Conservation (phyloP, 768 basidiomycete genomes). For the Tricholoma terreum region DNA sequence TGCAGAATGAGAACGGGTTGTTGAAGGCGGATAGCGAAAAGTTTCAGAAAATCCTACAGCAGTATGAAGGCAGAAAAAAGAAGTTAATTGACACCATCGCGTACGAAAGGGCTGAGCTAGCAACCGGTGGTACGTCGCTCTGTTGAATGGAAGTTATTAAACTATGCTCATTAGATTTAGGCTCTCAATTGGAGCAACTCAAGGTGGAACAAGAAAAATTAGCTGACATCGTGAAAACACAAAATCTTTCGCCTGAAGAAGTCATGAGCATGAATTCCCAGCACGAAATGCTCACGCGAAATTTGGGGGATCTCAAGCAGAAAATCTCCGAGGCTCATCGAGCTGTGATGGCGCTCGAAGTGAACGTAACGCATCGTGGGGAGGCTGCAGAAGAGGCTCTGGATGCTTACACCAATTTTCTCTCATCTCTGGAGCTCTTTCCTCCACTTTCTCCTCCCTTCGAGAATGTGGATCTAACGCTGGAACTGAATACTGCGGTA, state of each 20-base stretch:
- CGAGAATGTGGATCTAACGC: slow-evolving; percentile 68
- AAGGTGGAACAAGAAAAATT: slow-evolving; percentile 63
- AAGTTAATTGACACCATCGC: slow-evolving; percentile 65
- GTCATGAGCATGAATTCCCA: slow-evolving; percentile 89
- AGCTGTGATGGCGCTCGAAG: slow-evolving; percentile 74
- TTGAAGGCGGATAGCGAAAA: slow-evolving; percentile 75
- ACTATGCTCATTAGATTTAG: slow-evolving; percentile 33
- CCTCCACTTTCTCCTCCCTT: slow-evolving; percentile 71
- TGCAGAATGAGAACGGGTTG: slow-evolving; percentile 59
- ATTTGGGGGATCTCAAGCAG: slow-evolving; percentile 70
- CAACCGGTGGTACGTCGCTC: slow-evolving; percentile 44
- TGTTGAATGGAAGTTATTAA: slow-evolving; percentile 1
- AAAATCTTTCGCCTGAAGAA: slow-evolving; percentile 91
- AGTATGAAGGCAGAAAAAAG: slow-evolving; percentile 67
- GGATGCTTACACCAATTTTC: slow-evolving; percentile 71
- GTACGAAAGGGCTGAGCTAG: slow-evolving; percentile 63
- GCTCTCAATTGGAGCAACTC: slow-evolving; percentile 57
- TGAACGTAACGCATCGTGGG: slow-evolving; percentile 74
- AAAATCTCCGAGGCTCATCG: slow-evolving; percentile 75
- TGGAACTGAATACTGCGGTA: slow-evolving; percentile 79
- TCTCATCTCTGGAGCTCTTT: slow-evolving; percentile 73
- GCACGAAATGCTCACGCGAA: slow-evolving; percentile 71
- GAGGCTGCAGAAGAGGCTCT: slow-evolving; percentile 81
- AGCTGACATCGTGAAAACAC: slow-evolving; percentile 66
- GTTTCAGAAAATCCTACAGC: slow-evolving; percentile 69